Conservation (phyloP, 2,329 filamentous ascomycete species). For the Claviceps purpurea region DNA sequence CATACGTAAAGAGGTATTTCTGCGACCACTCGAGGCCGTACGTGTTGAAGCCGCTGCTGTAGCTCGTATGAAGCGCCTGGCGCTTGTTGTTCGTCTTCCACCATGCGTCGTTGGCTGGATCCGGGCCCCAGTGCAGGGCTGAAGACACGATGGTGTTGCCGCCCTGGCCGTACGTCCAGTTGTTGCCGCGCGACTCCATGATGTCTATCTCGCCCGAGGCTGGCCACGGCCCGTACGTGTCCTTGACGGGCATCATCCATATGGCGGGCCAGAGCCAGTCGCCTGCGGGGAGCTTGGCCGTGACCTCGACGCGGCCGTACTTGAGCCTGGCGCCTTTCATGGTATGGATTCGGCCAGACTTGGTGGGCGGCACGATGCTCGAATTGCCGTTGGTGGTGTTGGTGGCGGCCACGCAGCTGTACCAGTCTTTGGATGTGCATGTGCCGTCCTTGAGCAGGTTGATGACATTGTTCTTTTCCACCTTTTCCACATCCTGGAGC, state of each 20-base stretch:
- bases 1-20: constrained; percentile 78
- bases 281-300: constrained; percentile 59
- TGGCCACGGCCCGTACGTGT: constrained; percentile 66
- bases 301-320: constrained; percentile 71
- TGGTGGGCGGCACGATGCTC: constrained; percentile 63
- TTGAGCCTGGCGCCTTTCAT: constrained; percentile 57
- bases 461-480: constrained; percentile 53
- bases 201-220: constrained; percentile 76
- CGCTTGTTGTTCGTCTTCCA: constrained; percentile 75
- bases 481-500: constrained; percentile 52
- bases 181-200: constrained; percentile 68
- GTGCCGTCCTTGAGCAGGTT: constrained; percentile 52
- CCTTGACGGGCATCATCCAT: constrained; percentile 63
- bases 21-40: constrained; percentile 79
- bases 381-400: constrained; percentile 59
- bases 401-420: constrained; percentile 53
- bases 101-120: constrained; percentile 60
- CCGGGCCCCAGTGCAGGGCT: constrained; percentile 71
- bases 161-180: constrained; percentile 60
- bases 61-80: constrained; percentile 61
- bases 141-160: constrained; percentile 73
- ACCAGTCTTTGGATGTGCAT: constrained; percentile 48
- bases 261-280: constrained; percentile 6
- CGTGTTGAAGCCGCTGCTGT: constrained; percentile 54
- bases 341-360: constrained; percentile 67